Conservation (phyloP, 768 basidiomycete genomes). For the Suillus weaverae region DNA sequence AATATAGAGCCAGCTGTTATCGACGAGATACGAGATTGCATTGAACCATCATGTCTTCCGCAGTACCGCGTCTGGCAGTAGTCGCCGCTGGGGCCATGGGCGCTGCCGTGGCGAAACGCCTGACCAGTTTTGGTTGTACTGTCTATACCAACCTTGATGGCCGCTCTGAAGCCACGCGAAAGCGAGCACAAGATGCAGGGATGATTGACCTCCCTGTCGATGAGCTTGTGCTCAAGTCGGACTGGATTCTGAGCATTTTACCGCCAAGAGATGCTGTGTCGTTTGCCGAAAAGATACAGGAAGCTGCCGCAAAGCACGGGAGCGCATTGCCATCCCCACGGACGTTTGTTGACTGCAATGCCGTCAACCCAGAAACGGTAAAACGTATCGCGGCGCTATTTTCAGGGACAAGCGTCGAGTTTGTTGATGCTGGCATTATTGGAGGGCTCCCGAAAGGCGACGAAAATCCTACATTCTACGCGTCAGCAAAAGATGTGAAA, state of each 20-base stretch:
- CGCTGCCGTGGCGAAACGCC: slow-evolving; percentile 49
- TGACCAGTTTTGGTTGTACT: slow-evolving; percentile 47
- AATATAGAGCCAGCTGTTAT: background rate
- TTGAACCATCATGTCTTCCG: slow-evolving; percentile 15
- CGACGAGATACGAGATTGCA: background rate
- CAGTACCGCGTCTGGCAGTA: slow-evolving; percentile 40
- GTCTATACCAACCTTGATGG: slow-evolving; percentile 57
- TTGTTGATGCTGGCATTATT: slow-evolving; percentile 60
- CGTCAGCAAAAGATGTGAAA: slow-evolving; percentile 39
- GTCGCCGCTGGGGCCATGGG: slow-evolving; percentile 64
- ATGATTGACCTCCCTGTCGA: slow-evolving; percentile 43
- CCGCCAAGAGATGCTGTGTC: slow-evolving; percentile 54
- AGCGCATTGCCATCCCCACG: slow-evolving; percentile 14
- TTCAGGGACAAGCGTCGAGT: slow-evolving; percentile 35
- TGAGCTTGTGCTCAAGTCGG: slow-evolving; percentile 37
- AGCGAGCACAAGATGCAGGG: slow-evolving; percentile 50
- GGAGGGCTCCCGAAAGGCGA: slow-evolving; percentile 51
- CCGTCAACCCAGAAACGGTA: slow-evolving; percentile 52
- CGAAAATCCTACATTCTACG: slow-evolving; percentile 58
- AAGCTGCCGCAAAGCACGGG: background rate
- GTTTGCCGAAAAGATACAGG: slow-evolving; percentile 37
- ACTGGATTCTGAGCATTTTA: slow-evolving; percentile 56
- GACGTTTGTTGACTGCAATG: slow-evolving; percentile 58
- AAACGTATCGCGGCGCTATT: slow-evolving; percentile 50
- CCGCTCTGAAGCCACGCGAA: slow-evolving; percentile 51